Evolutionary conservation across 352 stramenopile genomes (phyloP).

Genomic region (Phytophthora kernoviae): DNA sequence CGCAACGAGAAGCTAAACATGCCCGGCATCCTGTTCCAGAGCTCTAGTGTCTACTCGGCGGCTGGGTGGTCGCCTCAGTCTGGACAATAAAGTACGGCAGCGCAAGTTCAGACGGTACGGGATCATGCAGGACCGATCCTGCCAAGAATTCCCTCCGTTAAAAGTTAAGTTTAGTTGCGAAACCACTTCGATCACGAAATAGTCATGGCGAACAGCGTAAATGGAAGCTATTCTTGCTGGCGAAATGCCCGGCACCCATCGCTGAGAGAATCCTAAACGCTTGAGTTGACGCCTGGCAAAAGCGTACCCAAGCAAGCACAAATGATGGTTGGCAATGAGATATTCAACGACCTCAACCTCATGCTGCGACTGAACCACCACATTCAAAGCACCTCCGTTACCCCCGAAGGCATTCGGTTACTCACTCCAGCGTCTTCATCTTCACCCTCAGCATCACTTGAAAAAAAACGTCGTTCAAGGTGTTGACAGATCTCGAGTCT

Average conservation of each 20-base stretch:
- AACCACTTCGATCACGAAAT: neutral
- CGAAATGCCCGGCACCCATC: neutral
- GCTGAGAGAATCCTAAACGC: constrained; percentile 1
- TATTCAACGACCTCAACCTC: constrained; percentile 80
- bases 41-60: neutral
- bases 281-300: constrained; percentile 2
- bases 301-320: neutral
- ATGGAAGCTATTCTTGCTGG: constrained; percentile 18
- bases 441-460: constrained; percentile 24
- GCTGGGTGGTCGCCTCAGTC: constrained; percentile 8
- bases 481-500: constrained; percentile 65
- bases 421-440: neutral
- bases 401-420: constrained; percentile 19
- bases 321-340: constrained; percentile 49
- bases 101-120: constrained; percentile 1
- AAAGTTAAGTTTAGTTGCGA: constrained; percentile 23
- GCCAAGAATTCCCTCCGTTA: constrained; percentile 28
- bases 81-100: constrained; percentile 10
- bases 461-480: constrained; percentile 68
- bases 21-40: constrained; percentile 19
- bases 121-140: constrained; percentile 19
- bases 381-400: constrained; percentile 48
- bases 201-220: too few species aligned
- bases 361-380: constrained; percentile 75
- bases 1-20: constrained; percentile 39